These are phyloP conservation scores for Galerina marginata DNA, from an alignment of 768 basidiomycete species.

Conservation along the genomic window DNA sequence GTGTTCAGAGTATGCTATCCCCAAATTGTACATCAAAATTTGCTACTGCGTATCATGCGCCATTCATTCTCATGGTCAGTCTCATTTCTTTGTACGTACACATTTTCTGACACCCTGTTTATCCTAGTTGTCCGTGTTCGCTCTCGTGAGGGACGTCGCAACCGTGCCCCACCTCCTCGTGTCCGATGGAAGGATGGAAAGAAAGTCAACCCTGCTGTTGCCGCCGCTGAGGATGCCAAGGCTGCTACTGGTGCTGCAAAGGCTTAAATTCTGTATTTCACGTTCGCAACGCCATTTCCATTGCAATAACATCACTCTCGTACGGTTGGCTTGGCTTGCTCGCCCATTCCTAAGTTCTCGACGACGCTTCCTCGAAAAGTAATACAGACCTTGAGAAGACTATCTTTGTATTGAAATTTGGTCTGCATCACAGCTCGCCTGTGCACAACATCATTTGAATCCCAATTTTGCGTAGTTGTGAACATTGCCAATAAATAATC, in stretches of 20 bases:
- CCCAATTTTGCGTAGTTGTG: too few species aligned
- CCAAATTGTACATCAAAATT: conserved; percentile 98
- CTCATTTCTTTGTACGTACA: background rate
- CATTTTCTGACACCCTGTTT: background rate
- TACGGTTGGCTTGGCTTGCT: background rate
- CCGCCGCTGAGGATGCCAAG: conserved; percentile 89
- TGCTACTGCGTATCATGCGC: conserved; percentile 99
- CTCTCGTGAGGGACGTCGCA: conserved; percentile 92
- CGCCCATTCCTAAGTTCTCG: too few species aligned
- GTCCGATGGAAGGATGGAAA: conserved; percentile 95
- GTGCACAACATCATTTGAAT: too few species aligned
- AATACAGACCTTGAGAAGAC: too few species aligned
- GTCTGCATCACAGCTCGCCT: too few species aligned
- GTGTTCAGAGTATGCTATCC: conserved; percentile 86
- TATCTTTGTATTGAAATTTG: too few species aligned
- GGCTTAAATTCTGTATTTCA: conserved; percentile 41
- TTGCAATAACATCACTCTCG: conserved; percentile 11
- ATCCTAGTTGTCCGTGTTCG: conserved; percentile 95
- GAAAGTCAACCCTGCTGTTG: conserved; percentile 96
- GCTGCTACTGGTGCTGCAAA: conserved; percentile 52
- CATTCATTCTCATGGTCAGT: conserved; percentile 96
- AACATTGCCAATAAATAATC: too few species aligned
- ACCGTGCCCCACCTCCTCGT: conserved; percentile 96
- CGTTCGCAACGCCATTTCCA: background rate
- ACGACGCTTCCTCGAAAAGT: too few species aligned